phyloP scores from a whole-genome alignment of 1,284 basidiomycete genomes.

The Hymenochaete sp. region DNA sequence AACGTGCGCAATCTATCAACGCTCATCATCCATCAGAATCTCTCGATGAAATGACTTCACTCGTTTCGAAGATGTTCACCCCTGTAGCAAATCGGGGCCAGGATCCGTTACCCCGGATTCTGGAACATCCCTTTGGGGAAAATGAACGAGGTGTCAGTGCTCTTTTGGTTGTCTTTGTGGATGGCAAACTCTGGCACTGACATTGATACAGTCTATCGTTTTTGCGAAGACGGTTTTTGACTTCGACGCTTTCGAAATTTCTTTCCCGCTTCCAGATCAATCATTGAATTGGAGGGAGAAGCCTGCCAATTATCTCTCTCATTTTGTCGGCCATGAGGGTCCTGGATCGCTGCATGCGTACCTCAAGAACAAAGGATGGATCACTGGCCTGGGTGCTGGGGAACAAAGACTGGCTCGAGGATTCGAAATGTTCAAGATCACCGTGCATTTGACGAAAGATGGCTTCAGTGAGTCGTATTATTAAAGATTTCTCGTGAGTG shows the following conservation, averaged over 20 bases:
- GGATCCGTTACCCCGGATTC: slow-evolving; percentile 59
- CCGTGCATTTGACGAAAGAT: slow-evolving; percentile 73
- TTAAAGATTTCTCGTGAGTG: slow-evolving; percentile 5
- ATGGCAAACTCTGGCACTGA: slow-evolving; percentile 8
- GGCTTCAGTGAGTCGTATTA: slow-evolving; percentile 62
- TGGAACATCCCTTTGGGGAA: slow-evolving; percentile 69
- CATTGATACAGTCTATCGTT: slow-evolving; percentile 57
- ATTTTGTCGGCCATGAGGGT: slow-evolving; percentile 95
- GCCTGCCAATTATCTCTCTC: slow-evolving; percentile 74
- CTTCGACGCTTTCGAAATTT: slow-evolving; percentile 80
- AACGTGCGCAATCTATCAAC: slow-evolving; percentile 1
- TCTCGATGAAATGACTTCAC: slow-evolving; percentile 66
- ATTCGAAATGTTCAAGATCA: slow-evolving; percentile 87
- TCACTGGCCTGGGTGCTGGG: slow-evolving; percentile 71
- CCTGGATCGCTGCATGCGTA: slow-evolving; percentile 89
- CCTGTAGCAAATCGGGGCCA: slow-evolving; percentile 64
- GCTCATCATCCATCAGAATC: slow-evolving; percentile 46
- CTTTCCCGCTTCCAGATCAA: slow-evolving; percentile 85
- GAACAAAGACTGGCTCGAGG: slow-evolving; percentile 69
- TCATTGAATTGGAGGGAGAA: slow-evolving; percentile 73
- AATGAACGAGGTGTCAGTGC: slow-evolving; percentile 67
- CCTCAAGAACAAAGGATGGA: slow-evolving; percentile 90
- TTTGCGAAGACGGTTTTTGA: slow-evolving; percentile 89
- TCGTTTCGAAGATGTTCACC: slow-evolving; percentile 72
- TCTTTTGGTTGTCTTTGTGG: slow-evolving; percentile 1